A percentile compares a stretch with the other conserved stretches of the same genome.
Conservation (phyloP, 192 early-diverging fungal species). For the Glomus cerebriforme region DNA sequence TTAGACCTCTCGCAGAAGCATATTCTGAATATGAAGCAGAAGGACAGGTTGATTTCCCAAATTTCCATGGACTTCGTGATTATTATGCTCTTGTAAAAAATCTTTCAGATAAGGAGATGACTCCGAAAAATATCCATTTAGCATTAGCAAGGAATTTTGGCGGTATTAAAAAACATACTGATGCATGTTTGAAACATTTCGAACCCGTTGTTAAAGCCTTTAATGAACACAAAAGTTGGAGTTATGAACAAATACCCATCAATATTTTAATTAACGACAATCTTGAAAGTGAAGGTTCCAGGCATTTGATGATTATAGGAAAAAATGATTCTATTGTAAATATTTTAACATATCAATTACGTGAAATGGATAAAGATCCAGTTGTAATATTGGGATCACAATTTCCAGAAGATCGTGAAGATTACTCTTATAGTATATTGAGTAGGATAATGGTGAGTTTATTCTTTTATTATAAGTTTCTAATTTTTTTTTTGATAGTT, state of each 20-base stretch:
- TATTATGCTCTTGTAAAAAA: conserved; percentile 30
- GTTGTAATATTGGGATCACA: conserved; percentile 32
- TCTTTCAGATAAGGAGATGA: background rate
- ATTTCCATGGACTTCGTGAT: conserved; percentile 36
- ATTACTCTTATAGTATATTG: conserved; percentile 34
- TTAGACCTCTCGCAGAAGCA: conserved; percentile 20
- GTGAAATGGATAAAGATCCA: conserved; percentile 1
- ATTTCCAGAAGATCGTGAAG: conserved; percentile 31
- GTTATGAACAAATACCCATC: conserved; percentile 14
- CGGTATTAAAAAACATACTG: conserved; percentile 16
- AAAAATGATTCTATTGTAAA: conserved; percentile 32
- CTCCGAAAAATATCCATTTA: conserved; percentile 8
- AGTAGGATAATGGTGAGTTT: conserved; percentile 25
- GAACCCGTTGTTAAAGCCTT: background rate
- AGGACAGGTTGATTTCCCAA: conserved; percentile 12
- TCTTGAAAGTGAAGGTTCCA: background rate
- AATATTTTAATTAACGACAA: conserved; percentile 19
- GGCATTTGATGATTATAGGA: conserved; percentile 36
- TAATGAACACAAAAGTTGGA: background rate
- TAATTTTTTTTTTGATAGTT: no score
- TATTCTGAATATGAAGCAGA: conserved; percentile 29
- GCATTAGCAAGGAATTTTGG: conserved; percentile 32
- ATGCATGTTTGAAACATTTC: conserved; percentile 9
- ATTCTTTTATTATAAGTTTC: background rate
- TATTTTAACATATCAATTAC: conserved; percentile 30